Percentiles rank a stretch among this genome's conserved stretches.
Conservation (phyloP, 2,329 filamentous ascomycete genomes). For the Chaetomiaceae sp. region DNA sequence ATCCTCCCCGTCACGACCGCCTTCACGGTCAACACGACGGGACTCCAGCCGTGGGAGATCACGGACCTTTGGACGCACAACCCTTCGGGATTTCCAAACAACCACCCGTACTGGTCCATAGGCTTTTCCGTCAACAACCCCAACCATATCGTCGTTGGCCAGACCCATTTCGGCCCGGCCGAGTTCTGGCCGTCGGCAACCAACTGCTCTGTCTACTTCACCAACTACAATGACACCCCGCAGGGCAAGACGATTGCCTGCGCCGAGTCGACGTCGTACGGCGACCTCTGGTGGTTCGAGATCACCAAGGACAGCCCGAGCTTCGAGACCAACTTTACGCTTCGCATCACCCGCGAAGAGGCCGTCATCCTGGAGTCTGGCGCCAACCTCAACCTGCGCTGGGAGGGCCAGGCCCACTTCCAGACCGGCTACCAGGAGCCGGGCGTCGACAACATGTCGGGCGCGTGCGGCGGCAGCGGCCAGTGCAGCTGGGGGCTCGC, state of each 20-base stretch:
- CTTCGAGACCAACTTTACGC: slow-evolving; percentile 19
- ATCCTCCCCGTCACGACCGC: not conserved
- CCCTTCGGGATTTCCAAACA: slow-evolving; percentile 25
- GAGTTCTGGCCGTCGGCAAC: slow-evolving; percentile 19
- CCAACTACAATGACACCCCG: slow-evolving; percentile 14
- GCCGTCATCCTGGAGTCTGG: slow-evolving; percentile 12
- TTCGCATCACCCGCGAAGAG: slow-evolving; percentile 23
- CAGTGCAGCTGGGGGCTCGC: slow-evolving; percentile 13
- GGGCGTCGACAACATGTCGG: slow-evolving; percentile 7
- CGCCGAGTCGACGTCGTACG: not conserved
- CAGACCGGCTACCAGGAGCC: slow-evolving; percentile 3
- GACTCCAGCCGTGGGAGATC: slow-evolving; percentile 23
- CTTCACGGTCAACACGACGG: not conserved
- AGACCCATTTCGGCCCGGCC: slow-evolving; percentile 12
- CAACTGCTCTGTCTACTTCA: slow-evolving; percentile 26
- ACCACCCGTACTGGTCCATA: slow-evolving; percentile 18
- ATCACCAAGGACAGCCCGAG: slow-evolving; percentile 16
- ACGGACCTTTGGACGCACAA: slow-evolving; percentile 21
- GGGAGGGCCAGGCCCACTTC: slow-evolving; percentile 23
- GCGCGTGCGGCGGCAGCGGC: slow-evolving; percentile 15
- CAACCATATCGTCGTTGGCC: slow-evolving; percentile 20
- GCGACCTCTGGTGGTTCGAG: slow-evolving; percentile 26
- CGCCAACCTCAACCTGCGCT: slow-evolving; percentile 13
- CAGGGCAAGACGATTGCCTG: not conserved
- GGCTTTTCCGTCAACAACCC: slow-evolving; percentile 25